Evolutionary conservation across 1,284 basidiomycete genomes (phyloP).

Genomic region (Phlebopus sp.): DNA sequence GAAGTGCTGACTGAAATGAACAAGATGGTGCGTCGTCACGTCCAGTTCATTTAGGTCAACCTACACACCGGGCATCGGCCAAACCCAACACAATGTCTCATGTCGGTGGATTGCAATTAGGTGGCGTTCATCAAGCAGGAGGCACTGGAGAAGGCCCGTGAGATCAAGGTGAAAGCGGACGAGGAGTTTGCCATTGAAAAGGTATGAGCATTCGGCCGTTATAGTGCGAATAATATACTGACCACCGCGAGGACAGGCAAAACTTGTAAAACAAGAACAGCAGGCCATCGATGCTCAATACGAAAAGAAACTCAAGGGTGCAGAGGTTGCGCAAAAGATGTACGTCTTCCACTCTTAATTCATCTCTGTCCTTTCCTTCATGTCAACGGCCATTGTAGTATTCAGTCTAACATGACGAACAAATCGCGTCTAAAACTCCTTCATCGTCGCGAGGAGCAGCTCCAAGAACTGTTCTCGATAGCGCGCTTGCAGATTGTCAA

Average conservation of each 20-base stretch:
- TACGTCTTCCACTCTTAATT: constrained; percentile 39
- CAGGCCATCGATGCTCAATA: constrained; percentile 88
- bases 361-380: not conserved
- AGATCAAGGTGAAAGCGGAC: constrained; percentile 94
- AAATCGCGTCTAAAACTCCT: constrained; percentile 91
- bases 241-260: constrained; percentile 59
- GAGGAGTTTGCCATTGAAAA: constrained; percentile 98
- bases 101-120: constrained; percentile 42
- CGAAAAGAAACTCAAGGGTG: constrained; percentile 93
- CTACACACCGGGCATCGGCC: not conserved
- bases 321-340: constrained; percentile 94
- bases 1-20: constrained; percentile 97
- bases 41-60: not conserved
- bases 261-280: constrained; percentile 92
- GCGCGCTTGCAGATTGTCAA: constrained; percentile 65
- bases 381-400: constrained; percentile 45
- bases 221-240: not conserved
- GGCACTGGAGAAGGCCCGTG: constrained; percentile 93
- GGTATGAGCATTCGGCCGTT: constrained; percentile 40
- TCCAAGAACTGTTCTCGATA: constrained; percentile 84
- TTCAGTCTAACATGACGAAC: constrained; percentile 95
- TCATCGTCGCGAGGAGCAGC: constrained; percentile 88
- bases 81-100: constrained; percentile 2
- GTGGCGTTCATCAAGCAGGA: constrained; percentile 97
- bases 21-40: constrained; percentile 79